These are phyloP conservation scores for Colletotrichum sp. DNA, from an alignment of 2,329 filamentous ascomycete species.

Conservation along the genomic window DNA sequence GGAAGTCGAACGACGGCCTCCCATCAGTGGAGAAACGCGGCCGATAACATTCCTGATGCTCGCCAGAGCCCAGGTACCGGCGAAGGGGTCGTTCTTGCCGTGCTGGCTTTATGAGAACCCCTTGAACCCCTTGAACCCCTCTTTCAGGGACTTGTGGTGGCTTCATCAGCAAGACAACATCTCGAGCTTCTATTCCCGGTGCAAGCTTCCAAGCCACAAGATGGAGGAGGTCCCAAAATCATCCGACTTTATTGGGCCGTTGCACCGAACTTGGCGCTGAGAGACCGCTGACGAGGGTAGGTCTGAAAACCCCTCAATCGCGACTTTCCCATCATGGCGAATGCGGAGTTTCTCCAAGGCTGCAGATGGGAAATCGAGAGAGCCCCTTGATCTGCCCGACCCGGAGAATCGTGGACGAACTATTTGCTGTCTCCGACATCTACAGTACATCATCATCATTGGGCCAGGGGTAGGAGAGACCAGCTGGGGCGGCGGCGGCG, in stretches of 20 bases:
- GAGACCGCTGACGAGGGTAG: background rate
- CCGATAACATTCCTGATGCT: background rate
- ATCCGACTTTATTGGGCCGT: background rate
- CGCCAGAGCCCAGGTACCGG: background rate
- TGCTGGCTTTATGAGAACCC: background rate
- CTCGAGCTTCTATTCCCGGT: background rate
- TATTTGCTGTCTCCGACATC: background rate
- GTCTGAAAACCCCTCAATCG: background rate
- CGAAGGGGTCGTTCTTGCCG: background rate
- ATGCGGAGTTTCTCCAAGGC: background rate
- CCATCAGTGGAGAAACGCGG: background rate
- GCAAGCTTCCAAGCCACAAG: background rate
- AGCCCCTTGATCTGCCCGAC: conserved; percentile 1
- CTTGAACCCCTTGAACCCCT: background rate
- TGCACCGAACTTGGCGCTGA: background rate
- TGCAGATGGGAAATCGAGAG: background rate
- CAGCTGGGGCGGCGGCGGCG: background rate
- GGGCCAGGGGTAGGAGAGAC: background rate
- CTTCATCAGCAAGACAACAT: background rate
- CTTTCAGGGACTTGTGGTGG: background rate
- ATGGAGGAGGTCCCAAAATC: background rate
- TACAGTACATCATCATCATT: background rate
- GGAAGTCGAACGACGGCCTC: background rate
- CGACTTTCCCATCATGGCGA: background rate
- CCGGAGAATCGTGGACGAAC: background rate